Conservation (phyloP, 441 rosid genomes). For the Syzygium malaccense region DNA sequence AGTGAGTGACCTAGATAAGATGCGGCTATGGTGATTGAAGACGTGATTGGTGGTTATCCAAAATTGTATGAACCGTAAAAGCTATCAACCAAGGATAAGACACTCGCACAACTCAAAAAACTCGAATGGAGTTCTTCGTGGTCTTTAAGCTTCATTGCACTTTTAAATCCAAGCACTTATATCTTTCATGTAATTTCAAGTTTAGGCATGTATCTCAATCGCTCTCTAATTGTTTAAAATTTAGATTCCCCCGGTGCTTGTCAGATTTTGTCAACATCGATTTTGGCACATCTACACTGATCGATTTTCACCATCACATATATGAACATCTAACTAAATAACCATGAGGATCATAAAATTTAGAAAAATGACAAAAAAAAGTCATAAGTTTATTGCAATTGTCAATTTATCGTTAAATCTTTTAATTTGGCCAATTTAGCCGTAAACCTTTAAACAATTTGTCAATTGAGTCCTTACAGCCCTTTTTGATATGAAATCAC, state of each 20-base stretch:
- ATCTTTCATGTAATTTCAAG: background rate
- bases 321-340: background rate
- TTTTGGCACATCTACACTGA: background rate
- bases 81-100: too few species aligned
- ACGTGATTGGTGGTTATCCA: background rate
- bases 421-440: background rate
- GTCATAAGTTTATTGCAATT: background rate
- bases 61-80: background rate
- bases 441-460: background rate
- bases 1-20: background rate
- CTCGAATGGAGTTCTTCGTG: background rate
- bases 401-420: too few species aligned
- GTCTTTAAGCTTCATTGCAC: background rate
- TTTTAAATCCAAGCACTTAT: background rate
- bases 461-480: accelerated
- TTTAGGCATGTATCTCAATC: background rate
- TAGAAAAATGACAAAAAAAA: background rate
- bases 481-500: background rate
- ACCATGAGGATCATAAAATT: background rate
- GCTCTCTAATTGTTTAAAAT: background rate
- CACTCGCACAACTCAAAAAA: too few species aligned
- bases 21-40: background rate
- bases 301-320: background rate
- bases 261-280: background rate
- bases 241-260: background rate